Conservation (phyloP, 1,284 basidiomycete genomes). For the Rhodotorula mucilaginosa region DNA sequence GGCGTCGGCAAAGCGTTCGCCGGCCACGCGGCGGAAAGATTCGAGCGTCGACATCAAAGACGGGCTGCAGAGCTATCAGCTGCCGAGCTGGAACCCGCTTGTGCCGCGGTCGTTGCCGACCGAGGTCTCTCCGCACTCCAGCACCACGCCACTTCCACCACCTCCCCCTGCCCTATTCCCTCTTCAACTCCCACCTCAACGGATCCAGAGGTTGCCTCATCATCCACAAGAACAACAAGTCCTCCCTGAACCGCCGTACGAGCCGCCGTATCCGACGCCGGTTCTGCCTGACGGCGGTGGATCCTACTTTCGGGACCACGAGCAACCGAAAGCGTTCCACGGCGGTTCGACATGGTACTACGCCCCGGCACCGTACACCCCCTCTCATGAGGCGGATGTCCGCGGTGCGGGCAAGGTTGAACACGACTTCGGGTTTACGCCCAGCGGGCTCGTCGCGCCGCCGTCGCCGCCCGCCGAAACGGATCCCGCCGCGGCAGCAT, state of each 20-base stretch:
- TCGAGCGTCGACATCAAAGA: conserved; percentile 3
- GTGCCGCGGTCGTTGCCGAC: not conserved
- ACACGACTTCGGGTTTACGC: conserved; percentile 12
- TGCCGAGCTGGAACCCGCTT: conserved; percentile 11
- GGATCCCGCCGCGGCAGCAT: not conserved
- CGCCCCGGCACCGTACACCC: not conserved
- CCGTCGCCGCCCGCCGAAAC: conserved; percentile 3
- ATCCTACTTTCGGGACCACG: not conserved
- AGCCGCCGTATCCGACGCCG: conserved; percentile 12
- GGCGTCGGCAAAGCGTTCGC: conserved; percentile 7
- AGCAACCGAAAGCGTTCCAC: too few relatives aligned
- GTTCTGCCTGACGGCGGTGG: not conserved
- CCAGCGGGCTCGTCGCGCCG: conserved; percentile 17
- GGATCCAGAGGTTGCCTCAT: not conserved
- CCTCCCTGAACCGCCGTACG: not conserved
- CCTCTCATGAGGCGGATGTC: not conserved
- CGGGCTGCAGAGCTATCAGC: conserved; percentile 14
- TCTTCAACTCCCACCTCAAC: too few relatives aligned
- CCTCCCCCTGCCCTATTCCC: too few relatives aligned
- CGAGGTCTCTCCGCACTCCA: not conserved
- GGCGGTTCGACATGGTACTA: conserved; percentile 2
- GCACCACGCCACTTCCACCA: too few relatives aligned
- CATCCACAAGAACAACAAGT: not conserved
- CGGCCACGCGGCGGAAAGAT: not conserved
- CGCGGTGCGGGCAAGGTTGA: not conserved